Percentiles rank a stretch among this genome's conserved stretches.
Evolutionary conservation across 192 early-diverging fungal species (phyloP).

Genomic region (Entomortierella beljakovae): DNA sequence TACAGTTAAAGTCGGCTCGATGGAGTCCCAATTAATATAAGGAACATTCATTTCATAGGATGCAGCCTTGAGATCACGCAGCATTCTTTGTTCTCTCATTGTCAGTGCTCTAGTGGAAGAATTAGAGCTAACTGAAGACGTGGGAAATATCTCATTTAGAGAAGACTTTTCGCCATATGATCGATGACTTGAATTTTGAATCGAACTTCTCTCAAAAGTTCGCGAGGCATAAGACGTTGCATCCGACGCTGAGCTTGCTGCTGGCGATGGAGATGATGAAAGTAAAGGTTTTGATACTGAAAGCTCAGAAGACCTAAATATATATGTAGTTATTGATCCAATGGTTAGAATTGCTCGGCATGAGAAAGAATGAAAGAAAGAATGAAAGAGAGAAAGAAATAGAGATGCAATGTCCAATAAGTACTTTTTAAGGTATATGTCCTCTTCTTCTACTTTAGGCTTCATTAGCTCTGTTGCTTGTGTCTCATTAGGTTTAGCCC

Average conservation of each 20-base stretch:
- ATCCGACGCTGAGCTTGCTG: no score
- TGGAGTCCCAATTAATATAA: slow-evolving; percentile 19
- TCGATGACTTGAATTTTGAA: no score
- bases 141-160: no score
- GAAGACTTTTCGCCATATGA: no score
- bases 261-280: no score
- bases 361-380: no score
- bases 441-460: not conserved
- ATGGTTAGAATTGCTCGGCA: no score
- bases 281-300: not conserved
- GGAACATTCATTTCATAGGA: slow-evolving; percentile 37
- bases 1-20: slow-evolving; percentile 44
- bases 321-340: no score
- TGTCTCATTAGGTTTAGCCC: not conserved
- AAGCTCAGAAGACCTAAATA: not conserved
- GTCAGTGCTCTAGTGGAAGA: slow-evolving; percentile 12
- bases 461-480: not conserved
- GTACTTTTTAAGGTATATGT: not conserved
- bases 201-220: no score
- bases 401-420: no score
- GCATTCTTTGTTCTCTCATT: slow-evolving; percentile 19
- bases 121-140: not conserved
- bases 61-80: slow-evolving; percentile 26
- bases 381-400: no score
- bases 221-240: no score